Evolutionary conservation across 305 asterid genomes (phyloP).

Genomic region (Fraxinus latifolia): DNA sequence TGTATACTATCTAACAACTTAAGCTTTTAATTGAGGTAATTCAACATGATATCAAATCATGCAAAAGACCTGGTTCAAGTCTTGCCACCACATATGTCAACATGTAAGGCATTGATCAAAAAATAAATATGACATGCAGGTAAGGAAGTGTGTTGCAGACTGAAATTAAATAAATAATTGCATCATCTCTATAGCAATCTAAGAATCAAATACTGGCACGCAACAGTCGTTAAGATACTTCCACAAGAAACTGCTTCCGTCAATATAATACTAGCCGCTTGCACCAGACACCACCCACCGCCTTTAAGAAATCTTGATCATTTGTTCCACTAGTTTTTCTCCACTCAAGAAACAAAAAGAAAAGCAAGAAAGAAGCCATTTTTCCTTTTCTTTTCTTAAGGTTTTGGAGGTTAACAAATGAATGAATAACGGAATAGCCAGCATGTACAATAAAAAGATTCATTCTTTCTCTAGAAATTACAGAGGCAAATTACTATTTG

Average conservation of each 20-base stretch:
- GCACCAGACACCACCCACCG: conserved; percentile 3
- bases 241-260: conserved; percentile 10
- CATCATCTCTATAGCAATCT: neutral
- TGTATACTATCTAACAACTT: neutral
- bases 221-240: neutral
- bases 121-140: neutral
- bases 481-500: conserved; percentile 8
- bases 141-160: neutral
- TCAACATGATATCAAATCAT: neutral
- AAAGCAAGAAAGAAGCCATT: neutral
- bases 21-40: neutral
- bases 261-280: neutral
- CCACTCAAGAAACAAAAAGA: conserved; percentile 7
- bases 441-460: conserved; percentile 9
- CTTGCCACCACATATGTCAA: neutral
- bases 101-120: neutral
- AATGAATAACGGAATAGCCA: neutral
- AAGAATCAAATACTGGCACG: conserved; percentile 14
- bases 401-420: neutral
- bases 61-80: neutral
- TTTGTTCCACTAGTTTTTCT: conserved; percentile 8
- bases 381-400: neutral
- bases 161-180: neutral
- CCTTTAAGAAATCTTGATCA: neutral
- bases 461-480: neutral